phyloP scores from a whole-genome alignment of 805 yeast genomes.

The Zygoascus bituminiphila region DNA sequence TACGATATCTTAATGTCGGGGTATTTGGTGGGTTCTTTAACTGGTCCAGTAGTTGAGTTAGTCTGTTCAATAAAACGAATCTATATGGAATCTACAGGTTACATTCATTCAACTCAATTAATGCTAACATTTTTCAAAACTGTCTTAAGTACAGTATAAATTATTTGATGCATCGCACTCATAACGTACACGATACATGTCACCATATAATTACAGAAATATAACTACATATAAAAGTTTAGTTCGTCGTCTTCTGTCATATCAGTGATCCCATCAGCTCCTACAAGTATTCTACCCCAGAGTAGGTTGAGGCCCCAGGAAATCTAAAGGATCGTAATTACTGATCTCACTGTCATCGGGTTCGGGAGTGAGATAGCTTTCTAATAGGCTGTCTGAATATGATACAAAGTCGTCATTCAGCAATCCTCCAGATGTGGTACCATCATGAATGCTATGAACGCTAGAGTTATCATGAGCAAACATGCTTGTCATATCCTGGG shows the following conservation, averaged over 20 bases:
- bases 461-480: neutral
- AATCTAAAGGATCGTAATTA: slow-evolving; percentile 17
- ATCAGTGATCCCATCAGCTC: neutral
- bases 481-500: neutral
- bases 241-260: no score
- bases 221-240: neutral
- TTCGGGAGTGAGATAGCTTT: slow-evolving; percentile 20
- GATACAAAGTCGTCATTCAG: neutral
- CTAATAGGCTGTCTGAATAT: slow-evolving; percentile 8
- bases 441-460: neutral
- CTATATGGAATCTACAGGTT: no score
- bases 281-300: neutral
- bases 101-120: no score
- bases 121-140: no score
- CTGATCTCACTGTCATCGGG: slow-evolving; percentile 12
- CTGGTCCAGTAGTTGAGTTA: no score
- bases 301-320: slow-evolving; percentile 13
- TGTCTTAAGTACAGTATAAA: no score
- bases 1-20: neutral
- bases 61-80: no score
- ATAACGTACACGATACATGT: no score
- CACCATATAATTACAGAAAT: no score
- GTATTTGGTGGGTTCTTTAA: no score
- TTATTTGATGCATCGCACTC: no score
- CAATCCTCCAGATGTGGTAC: neutral